Conservation (phyloP, 306 rosid species). For the Luffa acutangula region DNA sequence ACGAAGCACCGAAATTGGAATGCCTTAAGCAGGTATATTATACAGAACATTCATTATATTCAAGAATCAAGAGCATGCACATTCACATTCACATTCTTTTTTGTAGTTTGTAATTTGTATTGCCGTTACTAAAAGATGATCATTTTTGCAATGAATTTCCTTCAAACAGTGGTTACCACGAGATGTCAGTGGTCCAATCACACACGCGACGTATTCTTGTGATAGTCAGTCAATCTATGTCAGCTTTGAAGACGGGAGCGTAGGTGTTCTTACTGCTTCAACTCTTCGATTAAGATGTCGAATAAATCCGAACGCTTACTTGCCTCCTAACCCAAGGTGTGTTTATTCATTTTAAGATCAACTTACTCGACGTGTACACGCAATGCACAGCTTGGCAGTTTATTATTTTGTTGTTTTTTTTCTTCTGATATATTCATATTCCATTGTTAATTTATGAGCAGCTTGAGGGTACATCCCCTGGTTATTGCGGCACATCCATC, state of each 20-base stretch:
- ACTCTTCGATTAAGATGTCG: slow-evolving; percentile 83
- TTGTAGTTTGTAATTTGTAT: not conserved
- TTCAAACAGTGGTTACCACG: slow-evolving; percentile 51
- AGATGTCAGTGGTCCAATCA: slow-evolving; percentile 85
- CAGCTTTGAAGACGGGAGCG: slow-evolving; percentile 89
- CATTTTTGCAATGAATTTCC: slow-evolving; percentile 10
- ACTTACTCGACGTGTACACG: not conserved
- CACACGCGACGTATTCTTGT: slow-evolving; percentile 92
- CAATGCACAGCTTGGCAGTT: not conserved
- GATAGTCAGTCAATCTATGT: slow-evolving; percentile 85
- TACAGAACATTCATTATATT: not conserved
- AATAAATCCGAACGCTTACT: slow-evolving; percentile 67
- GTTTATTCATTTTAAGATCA: slow-evolving; percentile 6
- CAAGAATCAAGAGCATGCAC: not conserved
- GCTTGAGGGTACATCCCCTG: slow-evolving; percentile 65
- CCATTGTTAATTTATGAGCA: slow-evolving; percentile 23
- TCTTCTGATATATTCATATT: slow-evolving; percentile 4
- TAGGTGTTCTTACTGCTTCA: slow-evolving; percentile 73
- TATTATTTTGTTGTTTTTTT: too few relatives aligned
- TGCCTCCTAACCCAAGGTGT: slow-evolving; percentile 79
- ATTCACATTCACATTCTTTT: not conserved
- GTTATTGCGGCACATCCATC: slow-evolving; percentile 97
- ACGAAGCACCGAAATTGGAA: slow-evolving; percentile 81
- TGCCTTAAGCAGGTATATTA: slow-evolving; percentile 77
- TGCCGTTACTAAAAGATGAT: not conserved